Evolutionary conservation across 1,139 yeast genomes (phyloP).

Genomic region (Pichia sp.): DNA sequence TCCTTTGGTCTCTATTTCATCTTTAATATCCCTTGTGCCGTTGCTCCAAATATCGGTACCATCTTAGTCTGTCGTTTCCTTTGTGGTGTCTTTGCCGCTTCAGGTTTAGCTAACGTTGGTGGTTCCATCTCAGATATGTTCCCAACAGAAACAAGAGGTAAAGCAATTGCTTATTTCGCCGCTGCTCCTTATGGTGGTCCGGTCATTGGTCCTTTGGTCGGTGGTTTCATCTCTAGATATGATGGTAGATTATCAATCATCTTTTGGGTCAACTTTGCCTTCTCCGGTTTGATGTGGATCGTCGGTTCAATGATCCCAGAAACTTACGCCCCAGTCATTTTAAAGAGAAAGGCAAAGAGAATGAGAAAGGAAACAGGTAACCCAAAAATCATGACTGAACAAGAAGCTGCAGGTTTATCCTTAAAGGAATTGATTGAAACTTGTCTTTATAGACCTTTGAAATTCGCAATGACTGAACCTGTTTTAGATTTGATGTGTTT

Average conservation of each 20-base stretch:
- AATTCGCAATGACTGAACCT: constrained; percentile 75
- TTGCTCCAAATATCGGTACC: constrained; percentile 81
- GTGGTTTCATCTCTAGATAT: constrained; percentile 78
- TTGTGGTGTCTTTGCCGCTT: constrained; percentile 83
- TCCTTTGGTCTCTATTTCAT: constrained; percentile 73
- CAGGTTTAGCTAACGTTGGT: constrained; percentile 85
- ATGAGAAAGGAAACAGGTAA: constrained; percentile 82
- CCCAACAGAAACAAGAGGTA: constrained; percentile 77
- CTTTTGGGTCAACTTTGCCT: constrained; percentile 91
- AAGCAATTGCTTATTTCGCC: constrained; percentile 87
- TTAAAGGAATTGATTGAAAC: constrained; percentile 62
- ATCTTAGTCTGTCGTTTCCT: constrained; percentile 77
- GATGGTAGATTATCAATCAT: constrained; percentile 67
- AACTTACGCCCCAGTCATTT: constrained; percentile 86
- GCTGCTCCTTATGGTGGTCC: constrained; percentile 96
- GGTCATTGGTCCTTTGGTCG: constrained; percentile 84
- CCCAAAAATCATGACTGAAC: constrained; percentile 84
- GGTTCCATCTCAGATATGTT: constrained; percentile 89
- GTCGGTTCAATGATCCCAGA: constrained; percentile 67
- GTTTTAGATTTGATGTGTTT: constrained; percentile 79
- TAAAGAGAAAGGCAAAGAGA: constrained; percentile 66
- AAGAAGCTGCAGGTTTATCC: constrained; percentile 74
- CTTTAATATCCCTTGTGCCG: constrained; percentile 87
- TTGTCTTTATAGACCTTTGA: constrained; percentile 72
- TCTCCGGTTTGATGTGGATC: constrained; percentile 83